Conservation (phyloP, 371 early-diverging fungal genomes). For the Mucor saturninus region DNA sequence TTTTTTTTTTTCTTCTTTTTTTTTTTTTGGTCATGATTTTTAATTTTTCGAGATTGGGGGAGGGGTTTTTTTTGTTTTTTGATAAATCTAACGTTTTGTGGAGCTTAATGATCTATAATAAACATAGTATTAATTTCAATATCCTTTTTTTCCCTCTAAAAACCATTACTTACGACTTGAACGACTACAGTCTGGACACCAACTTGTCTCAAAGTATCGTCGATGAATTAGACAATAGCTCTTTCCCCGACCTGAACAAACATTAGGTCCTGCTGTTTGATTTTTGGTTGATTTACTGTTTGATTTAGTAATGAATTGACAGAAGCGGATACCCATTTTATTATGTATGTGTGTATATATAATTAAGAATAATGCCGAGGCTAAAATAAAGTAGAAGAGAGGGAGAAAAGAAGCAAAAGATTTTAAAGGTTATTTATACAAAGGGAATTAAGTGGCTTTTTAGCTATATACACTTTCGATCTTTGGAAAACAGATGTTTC, state of each 20-base stretch:
- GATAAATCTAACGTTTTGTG: slow-evolving; percentile 3
- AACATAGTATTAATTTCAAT: neutral
- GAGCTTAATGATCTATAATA: slow-evolving; percentile 8
- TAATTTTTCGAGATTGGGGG: neutral
- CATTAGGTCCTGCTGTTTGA: slow-evolving; percentile 9
- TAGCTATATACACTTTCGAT: slow-evolving; percentile 14
- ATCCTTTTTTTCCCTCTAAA: neutral
- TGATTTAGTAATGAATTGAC: slow-evolving; percentile 20
- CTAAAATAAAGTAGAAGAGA: slow-evolving; percentile 1
- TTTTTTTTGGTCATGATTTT: slow-evolving; percentile 1
- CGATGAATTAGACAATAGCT: slow-evolving; percentile 49
- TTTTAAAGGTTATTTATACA: neutral
- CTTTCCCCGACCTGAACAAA: slow-evolving; percentile 39
- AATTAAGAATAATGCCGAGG: neutral
- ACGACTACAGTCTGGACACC: slow-evolving; percentile 50
- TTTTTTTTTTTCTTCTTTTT: neutral
- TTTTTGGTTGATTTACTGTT: slow-evolving; percentile 12
- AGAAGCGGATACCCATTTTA: slow-evolving; percentile 17
- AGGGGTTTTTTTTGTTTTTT: neutral
- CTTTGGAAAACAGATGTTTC: slow-evolving; percentile 22
- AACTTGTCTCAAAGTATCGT: slow-evolving; percentile 52
- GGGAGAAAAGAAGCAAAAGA: neutral
- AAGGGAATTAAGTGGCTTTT: slow-evolving; percentile 6
- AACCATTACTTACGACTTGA: slow-evolving; percentile 31
- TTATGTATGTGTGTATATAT: slow-evolving; percentile 3